phyloP scores from a whole-genome alignment of 2,329 filamentous ascomycete species.

The Cladosporium sp. region DNA sequence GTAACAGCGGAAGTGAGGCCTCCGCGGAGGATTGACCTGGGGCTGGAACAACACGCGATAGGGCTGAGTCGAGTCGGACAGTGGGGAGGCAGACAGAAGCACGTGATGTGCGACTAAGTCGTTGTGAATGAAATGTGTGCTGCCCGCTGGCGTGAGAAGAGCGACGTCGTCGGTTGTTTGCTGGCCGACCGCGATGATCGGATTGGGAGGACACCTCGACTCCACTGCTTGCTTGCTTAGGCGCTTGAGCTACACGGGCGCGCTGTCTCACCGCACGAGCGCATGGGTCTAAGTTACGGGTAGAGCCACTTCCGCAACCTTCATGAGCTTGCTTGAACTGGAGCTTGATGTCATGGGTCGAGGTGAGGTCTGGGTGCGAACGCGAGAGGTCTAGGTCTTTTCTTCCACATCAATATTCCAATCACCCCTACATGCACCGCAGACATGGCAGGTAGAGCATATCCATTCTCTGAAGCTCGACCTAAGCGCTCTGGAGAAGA shows the following conservation, averaged over 20 bases:
- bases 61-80: neutral
- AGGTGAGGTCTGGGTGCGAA: neutral
- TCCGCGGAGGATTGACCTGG: conserved; percentile 11
- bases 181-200: neutral
- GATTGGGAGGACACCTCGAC: neutral
- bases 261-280: neutral
- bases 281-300: neutral
- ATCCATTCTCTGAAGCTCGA: conserved; percentile 40
- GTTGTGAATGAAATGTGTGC: neutral
- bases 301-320: neutral
- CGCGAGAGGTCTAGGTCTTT: no score
- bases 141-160: neutral
- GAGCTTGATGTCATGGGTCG: conserved; percentile 5
- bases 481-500: conserved; percentile 81
- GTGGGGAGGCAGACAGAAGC: neutral
- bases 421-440: neutral
- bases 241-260: neutral
- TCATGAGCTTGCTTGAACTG: neutral
- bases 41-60: neutral
- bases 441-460: conserved; percentile 7
- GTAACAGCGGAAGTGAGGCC: conserved; percentile 13
- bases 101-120: neutral
- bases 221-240: neutral
- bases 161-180: neutral
- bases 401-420: neutral